These are phyloP conservation scores for Citrullus mucosospermus DNA, from an alignment of 306 rosid species.

Conservation along the genomic window DNA sequence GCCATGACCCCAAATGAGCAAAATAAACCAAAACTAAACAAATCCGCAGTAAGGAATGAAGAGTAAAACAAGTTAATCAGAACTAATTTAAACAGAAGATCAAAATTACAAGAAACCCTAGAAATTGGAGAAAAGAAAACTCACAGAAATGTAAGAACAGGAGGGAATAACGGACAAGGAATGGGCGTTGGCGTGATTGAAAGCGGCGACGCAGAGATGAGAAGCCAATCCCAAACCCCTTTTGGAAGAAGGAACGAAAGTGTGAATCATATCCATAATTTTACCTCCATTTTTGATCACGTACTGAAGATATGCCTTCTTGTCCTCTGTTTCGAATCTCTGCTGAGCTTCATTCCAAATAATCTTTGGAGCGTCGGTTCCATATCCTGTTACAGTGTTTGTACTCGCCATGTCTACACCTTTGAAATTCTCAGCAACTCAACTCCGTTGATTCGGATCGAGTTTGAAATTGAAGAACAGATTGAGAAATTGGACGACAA, in stretches of 20 bases:
- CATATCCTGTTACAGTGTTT: slow-evolving; percentile 8
- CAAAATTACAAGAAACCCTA: neutral
- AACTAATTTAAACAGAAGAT: neutral
- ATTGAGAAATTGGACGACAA: neutral
- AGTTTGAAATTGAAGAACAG: neutral
- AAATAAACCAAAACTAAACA: neutral
- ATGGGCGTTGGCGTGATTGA: slow-evolving; percentile 50
- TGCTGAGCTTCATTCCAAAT: slow-evolving; percentile 40
- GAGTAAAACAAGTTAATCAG: neutral
- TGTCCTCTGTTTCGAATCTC: slow-evolving; percentile 78
- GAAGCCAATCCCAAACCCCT: slow-evolving; percentile 82
- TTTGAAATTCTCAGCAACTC: neutral
- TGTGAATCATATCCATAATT: slow-evolving; percentile 69
- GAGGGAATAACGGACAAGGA: slow-evolving; percentile 55
- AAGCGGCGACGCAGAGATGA: slow-evolving; percentile 67
- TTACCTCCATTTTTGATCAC: slow-evolving; percentile 29
- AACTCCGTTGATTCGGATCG: neutral
- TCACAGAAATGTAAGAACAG: slow-evolving; percentile 79
- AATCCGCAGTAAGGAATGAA: neutral
- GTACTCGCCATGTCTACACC: slow-evolving; percentile 20
- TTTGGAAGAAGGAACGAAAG: slow-evolving; percentile 75
- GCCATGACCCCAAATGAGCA: neutral
- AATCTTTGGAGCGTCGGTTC: slow-evolving; percentile 27
- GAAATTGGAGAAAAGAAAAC: slow-evolving; percentile 7
- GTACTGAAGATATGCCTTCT: slow-evolving; percentile 55